phyloP scores from a whole-genome alignment of 2,329 filamentous ascomycete genomes.

The Fusarium aywerte region DNA sequence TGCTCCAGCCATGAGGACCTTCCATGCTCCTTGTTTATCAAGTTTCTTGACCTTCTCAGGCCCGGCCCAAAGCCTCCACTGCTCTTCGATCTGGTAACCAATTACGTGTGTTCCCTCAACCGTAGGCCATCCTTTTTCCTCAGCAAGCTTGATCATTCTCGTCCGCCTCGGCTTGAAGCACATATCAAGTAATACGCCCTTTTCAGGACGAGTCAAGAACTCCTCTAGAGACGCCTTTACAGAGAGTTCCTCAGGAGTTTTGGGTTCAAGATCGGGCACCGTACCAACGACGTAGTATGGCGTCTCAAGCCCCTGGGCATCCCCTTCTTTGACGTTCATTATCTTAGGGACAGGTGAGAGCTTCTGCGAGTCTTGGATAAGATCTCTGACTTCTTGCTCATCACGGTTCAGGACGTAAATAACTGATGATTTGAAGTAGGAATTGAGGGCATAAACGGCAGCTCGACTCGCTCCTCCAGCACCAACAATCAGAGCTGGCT shows the following conservation, averaged over 20 bases:
- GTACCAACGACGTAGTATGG: slow-evolving; percentile 11
- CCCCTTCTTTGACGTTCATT: neutral
- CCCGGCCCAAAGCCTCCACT: slow-evolving; percentile 13
- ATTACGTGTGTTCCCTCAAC: slow-evolving; percentile 16
- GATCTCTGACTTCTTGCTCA: neutral
- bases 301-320: neutral
- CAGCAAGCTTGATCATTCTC: slow-evolving; percentile 9
- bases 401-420: slow-evolving; percentile 11
- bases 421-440: slow-evolving; percentile 3
- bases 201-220: neutral
- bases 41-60: neutral
- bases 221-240: neutral
- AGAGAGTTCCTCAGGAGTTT: neutral
- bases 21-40: slow-evolving; percentile 11
- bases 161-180: slow-evolving; percentile 18
- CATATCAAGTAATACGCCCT: slow-evolving; percentile 15
- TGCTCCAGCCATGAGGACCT: slow-evolving; percentile 1
- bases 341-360: neutral
- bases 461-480: slow-evolving; percentile 14
- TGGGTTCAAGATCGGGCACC: neutral
- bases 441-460: slow-evolving; percentile 6
- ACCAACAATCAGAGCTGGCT: slow-evolving; percentile 8
- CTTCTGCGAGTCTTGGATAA: neutral
- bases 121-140: slow-evolving; percentile 2
- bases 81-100: slow-evolving; percentile 11